Percentiles rank a stretch among this genome's conserved stretches.
phyloP scores from a whole-genome alignment of 1,284 basidiomycete genomes.

The Volvariella surrecta region DNA sequence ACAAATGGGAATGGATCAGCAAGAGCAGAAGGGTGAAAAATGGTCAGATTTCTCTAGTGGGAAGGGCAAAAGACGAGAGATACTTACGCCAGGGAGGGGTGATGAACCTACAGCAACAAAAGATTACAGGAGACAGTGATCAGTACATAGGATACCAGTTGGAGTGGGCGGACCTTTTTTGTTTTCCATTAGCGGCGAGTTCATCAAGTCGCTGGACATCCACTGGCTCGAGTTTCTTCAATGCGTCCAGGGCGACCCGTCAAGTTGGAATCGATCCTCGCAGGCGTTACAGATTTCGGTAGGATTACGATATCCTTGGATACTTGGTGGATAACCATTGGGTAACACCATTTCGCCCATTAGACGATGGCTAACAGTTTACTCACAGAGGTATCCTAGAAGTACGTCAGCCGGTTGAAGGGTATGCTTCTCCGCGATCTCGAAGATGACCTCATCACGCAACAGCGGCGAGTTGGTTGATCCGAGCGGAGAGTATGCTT shows the following conservation, averaged over 20 bases:
- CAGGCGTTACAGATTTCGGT: slow-evolving; percentile 70
- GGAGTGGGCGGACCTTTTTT: slow-evolving; percentile 37
- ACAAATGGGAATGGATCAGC: too few relatives aligned
- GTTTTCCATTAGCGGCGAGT: slow-evolving; percentile 64
- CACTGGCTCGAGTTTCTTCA: slow-evolving; percentile 41
- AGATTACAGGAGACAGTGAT: not conserved
- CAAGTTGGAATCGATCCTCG: slow-evolving; percentile 68
- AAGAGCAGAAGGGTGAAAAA: slow-evolving; percentile 5
- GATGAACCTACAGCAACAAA: slow-evolving; percentile 32
- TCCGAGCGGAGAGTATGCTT: slow-evolving; percentile 84
- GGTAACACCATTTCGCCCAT: not conserved
- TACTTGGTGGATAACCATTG: slow-evolving; percentile 29
- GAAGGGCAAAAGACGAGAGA: slow-evolving; percentile 4
- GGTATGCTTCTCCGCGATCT: slow-evolving; percentile 55
- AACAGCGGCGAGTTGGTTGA: slow-evolving; percentile 67
- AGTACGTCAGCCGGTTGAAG: slow-evolving; percentile 56
- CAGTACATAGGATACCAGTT: slow-evolving; percentile 5
- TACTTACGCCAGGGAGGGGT: slow-evolving; percentile 63
- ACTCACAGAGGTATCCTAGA: slow-evolving; percentile 57
- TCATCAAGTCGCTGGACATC: slow-evolving; percentile 60
- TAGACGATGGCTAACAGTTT: slow-evolving; percentile 1
- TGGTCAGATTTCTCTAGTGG: not conserved
- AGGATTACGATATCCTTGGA: slow-evolving; percentile 59
- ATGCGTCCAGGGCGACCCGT: slow-evolving; percentile 40
- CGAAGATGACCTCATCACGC: slow-evolving; percentile 54